Base-by-base conservation (phyloP, 129 eudicot species). In the Centella asiatica region DNA sequence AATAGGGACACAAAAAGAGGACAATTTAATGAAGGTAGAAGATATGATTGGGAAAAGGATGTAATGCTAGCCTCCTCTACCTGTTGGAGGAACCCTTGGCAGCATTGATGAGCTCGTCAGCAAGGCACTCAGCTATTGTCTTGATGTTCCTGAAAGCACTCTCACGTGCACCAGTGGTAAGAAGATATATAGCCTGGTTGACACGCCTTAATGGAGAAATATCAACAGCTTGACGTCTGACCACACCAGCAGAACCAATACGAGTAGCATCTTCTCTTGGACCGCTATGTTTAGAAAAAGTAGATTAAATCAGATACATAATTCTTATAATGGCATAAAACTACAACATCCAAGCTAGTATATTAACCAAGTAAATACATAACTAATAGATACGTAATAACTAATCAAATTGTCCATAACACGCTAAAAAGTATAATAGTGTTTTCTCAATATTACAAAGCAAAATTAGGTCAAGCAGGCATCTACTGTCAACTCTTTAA, bases 41-140 rank as follows among this genome's bases (percentile, higher is more conserved):
- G n/a, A n/a, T n/a, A n/a, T n/a, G n/a, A n/a, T n/a, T n/a, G n/a
- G n/a, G n/a, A n/a, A n/a, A n/a, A n/a, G n/a, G n/a, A n/a, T n/a
- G 15, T 49, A 25, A 6, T 2, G 28, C 4, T 2, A 1, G 19
- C 2, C 18, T 25, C 24, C 12, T 42, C 4, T 71, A 86, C 95
- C 86, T 86, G 84, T 86, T 86, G 4, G 89, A 86, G 51, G 95
- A 86, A 34, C 89, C 95, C 69, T 86, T 86, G 64, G 95, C 95
- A 57, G 95, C 95, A 75, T 82, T 86, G 33, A 86, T 86, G 60
- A 86, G 95, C 53, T 86, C 90, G 60, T 86, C 95, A 52, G 95
- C 95, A 68, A 85, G 88, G 31, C 94, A 85, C 31, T 85, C 88
- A 17, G 95, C 95, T 25, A 86, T 86, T 31, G 86, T 82, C 77